Evolutionary conservation across 1,284 basidiomycete species (phyloP).

Genomic region (Ustilago bromivora): DNA sequence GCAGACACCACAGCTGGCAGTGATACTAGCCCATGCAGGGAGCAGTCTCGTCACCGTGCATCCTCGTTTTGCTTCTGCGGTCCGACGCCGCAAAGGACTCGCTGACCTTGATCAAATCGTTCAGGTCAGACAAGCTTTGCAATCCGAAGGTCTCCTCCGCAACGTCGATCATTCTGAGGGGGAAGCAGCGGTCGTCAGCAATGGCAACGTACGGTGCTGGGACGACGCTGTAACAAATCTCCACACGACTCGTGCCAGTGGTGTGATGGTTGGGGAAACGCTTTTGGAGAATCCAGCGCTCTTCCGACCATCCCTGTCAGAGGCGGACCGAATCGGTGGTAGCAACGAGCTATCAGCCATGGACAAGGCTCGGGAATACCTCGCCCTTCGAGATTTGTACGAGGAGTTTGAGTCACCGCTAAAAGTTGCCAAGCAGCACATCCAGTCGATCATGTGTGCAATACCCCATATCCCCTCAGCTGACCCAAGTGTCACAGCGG

Average conservation of each 20-base stretch:
- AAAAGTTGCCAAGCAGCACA: constrained; percentile 42
- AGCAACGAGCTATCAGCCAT: background rate
- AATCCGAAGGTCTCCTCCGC: constrained; percentile 62
- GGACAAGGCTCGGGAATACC: constrained; percentile 31
- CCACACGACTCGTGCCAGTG: constrained; percentile 76
- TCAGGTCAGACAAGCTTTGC: constrained; percentile 71
- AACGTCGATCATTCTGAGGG: constrained; percentile 57
- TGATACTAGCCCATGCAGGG: constrained; percentile 75
- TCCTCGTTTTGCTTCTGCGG: constrained; percentile 78
- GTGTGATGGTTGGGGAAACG: constrained; percentile 81
- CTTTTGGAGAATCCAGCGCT: constrained; percentile 76
- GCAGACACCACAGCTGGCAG: constrained; percentile 75
- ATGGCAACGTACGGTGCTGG: constrained; percentile 79
- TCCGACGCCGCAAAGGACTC: constrained; percentile 76
- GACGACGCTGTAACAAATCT: constrained; percentile 75
- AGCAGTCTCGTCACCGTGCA: constrained; percentile 79
- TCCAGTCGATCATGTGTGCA: constrained; percentile 36
- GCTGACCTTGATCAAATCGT: constrained; percentile 77
- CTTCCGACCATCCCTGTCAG: constrained; percentile 21
- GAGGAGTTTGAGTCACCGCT: constrained; percentile 26
- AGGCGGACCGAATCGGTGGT: background rate
- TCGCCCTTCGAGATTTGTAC: constrained; percentile 23
- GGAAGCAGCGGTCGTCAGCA: constrained; percentile 77
- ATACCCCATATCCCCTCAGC: constrained; percentile 13
- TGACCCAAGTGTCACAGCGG: constrained; percentile 1